A percentile compares a stretch with the other conserved stretches of the same genome.
These are phyloP conservation scores for Suillus ampliporus DNA, from an alignment of 768 basidiomycete species.

Conservation along the genomic window DNA sequence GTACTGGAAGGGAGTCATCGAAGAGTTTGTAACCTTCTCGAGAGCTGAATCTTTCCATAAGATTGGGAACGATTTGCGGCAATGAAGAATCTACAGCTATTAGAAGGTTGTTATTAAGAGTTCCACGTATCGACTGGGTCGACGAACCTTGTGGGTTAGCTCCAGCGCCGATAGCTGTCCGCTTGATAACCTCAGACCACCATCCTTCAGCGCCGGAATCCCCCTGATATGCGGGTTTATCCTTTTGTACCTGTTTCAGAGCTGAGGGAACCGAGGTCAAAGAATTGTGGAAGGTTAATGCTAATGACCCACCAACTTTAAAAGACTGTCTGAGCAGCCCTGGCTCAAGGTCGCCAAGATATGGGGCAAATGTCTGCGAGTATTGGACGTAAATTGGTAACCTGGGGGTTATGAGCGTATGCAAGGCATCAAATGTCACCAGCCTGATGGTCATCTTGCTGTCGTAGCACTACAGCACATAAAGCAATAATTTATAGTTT, in stretches of 20 bases:
- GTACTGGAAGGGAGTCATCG: slow-evolving; percentile 56
- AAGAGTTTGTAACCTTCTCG: slow-evolving; percentile 70
- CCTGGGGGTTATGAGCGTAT: slow-evolving; percentile 76
- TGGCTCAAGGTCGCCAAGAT: slow-evolving; percentile 65
- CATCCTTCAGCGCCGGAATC: slow-evolving; percentile 57
- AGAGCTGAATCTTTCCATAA: slow-evolving; percentile 75
- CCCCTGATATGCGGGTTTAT: slow-evolving; percentile 59
- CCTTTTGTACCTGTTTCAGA: slow-evolving; percentile 56
- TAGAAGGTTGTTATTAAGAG: slow-evolving; percentile 17
- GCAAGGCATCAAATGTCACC: slow-evolving; percentile 80
- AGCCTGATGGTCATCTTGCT: slow-evolving; percentile 50
- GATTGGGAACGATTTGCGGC: slow-evolving; percentile 57
- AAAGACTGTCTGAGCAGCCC: slow-evolving; percentile 60
- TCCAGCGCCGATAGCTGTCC: slow-evolving; percentile 78
- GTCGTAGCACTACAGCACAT: not conserved
- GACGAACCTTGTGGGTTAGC: slow-evolving; percentile 59
- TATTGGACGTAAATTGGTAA: slow-evolving; percentile 68
- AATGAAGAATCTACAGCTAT: slow-evolving; percentile 62
- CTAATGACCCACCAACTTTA: slow-evolving; percentile 54
- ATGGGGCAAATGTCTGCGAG: slow-evolving; percentile 67
- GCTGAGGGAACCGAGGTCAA: slow-evolving; percentile 35
- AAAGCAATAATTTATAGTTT: not conserved
- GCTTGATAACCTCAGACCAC: slow-evolving; percentile 81
- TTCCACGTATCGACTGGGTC: slow-evolving; percentile 15
- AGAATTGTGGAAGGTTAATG: not conserved